Percentiles rank a stretch among this genome's conserved stretches.
phyloP scores from a whole-genome alignment of 2,329 filamentous ascomycete genomes.

The Beauveria medogensis region DNA sequence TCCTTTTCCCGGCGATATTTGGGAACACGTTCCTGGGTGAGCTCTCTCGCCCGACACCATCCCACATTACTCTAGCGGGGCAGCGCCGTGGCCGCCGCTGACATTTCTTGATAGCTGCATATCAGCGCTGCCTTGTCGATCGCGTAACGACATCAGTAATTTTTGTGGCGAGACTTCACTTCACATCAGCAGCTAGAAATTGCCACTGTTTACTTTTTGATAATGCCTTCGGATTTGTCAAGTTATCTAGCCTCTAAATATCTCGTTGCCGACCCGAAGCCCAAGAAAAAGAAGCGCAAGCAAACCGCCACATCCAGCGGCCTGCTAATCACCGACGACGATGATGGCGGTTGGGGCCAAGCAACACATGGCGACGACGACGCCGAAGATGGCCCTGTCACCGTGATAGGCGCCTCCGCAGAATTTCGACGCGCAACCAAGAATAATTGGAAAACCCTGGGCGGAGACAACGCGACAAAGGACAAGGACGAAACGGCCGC shows the following conservation, averaged over 20 bases:
- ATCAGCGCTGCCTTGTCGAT: background rate
- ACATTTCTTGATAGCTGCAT: slow-evolving; percentile 10
- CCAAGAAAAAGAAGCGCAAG: slow-evolving; percentile 56
- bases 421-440: slow-evolving; percentile 71
- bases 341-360: slow-evolving; percentile 45
- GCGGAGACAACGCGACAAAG: slow-evolving; percentile 27
- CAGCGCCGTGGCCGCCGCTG: background rate
- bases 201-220: background rate
- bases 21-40: background rate
- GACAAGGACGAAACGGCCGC: slow-evolving; percentile 42
- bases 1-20: slow-evolving; percentile 1
- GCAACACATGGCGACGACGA: slow-evolving; percentile 37
- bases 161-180: background rate
- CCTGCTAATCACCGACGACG: slow-evolving; percentile 58
- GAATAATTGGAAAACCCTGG: slow-evolving; percentile 70
- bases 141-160: background rate
- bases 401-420: slow-evolving; percentile 42
- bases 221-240: slow-evolving; percentile 57
- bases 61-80: slow-evolving; percentile 13
- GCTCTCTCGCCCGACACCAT: background rate
- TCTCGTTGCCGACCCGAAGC: slow-evolving; percentile 53
- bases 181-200: background rate
- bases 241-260: slow-evolving; percentile 90
- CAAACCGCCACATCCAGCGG: slow-evolving; percentile 43
- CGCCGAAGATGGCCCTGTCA: slow-evolving; percentile 44